These are phyloP conservation scores for Excoecaria cochinchinensis DNA, from an alignment of 345 rosid species.

Conservation along the genomic window DNA sequence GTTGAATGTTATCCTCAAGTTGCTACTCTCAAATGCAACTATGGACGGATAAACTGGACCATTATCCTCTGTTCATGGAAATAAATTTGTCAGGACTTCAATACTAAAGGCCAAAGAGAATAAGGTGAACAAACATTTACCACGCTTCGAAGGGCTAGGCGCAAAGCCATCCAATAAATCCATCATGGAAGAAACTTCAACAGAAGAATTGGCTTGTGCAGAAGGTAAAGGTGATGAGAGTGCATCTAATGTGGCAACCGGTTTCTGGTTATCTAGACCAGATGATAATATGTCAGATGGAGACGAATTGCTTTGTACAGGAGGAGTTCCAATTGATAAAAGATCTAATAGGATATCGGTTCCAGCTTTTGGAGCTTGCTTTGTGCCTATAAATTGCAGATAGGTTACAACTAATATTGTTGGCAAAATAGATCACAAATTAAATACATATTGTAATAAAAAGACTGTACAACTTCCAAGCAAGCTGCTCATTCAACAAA, in stretches of 20 bases:
- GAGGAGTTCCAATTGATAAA: slow-evolving; percentile 73
- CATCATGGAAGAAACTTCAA: slow-evolving; percentile 53
- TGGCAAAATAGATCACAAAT: neutral
- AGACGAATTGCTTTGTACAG: slow-evolving; percentile 56
- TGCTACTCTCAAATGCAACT: slow-evolving; percentile 80
- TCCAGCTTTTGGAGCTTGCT: slow-evolving; percentile 67
- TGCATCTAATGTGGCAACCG: slow-evolving; percentile 45
- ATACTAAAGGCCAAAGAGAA: slow-evolving; percentile 17
- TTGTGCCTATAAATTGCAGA: slow-evolving; percentile 37
- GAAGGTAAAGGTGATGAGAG: slow-evolving; percentile 46
- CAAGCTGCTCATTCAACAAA: slow-evolving; percentile 1
- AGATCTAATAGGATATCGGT: slow-evolving; percentile 84
- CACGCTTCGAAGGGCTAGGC: slow-evolving; percentile 55
- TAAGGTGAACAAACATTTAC: slow-evolving; percentile 38
- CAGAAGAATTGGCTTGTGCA: slow-evolving; percentile 40
- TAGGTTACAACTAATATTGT: neutral
- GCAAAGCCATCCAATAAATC: slow-evolving; percentile 88
- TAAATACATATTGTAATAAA: neutral
- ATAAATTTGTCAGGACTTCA: slow-evolving; percentile 19
- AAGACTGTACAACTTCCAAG: neutral
- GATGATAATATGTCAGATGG: slow-evolving; percentile 59
- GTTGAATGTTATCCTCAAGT: slow-evolving; percentile 71
- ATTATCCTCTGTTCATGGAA: slow-evolving; percentile 57
- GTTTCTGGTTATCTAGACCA: slow-evolving; percentile 38
- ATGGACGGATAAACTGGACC: slow-evolving; percentile 72